phyloP scores from a whole-genome alignment of 257 asterid genomes.

The Capsicum baccatum region DNA sequence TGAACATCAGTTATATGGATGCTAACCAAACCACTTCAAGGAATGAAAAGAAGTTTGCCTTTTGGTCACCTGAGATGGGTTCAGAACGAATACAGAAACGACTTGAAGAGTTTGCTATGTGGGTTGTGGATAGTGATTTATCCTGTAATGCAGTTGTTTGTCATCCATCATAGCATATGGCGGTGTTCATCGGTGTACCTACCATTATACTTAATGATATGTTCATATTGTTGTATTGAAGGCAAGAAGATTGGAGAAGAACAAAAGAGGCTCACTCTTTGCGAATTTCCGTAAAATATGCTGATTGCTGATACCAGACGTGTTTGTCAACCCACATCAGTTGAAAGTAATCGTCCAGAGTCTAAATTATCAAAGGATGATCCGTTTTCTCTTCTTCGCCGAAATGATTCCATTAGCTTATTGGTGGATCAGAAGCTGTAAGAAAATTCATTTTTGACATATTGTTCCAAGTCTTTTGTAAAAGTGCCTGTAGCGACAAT shows the following conservation, averaged over 20 bases:
- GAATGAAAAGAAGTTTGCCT: constrained; percentile 47
- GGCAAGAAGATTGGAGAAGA: background rate
- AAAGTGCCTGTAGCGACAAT: background rate
- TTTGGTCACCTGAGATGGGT: constrained; percentile 61
- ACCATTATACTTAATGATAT: background rate
- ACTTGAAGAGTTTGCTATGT: constrained; percentile 56
- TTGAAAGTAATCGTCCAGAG: background rate
- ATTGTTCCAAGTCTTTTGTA: background rate
- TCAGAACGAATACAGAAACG: constrained; percentile 51
- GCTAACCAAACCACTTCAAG: constrained; percentile 45
- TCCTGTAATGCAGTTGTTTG: constrained; percentile 81
- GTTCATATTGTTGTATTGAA: background rate
- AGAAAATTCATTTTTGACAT: background rate
- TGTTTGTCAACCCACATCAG: background rate
- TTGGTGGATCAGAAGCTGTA: background rate
- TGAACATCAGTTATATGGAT: constrained; percentile 41
- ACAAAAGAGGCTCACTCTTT: background rate
- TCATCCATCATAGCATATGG: constrained; percentile 55
- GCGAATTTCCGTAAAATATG: background rate
- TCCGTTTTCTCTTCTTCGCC: background rate
- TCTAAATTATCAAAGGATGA: background rate
- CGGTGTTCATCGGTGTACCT: background rate
- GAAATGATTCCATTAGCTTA: background rate
- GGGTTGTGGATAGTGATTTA: constrained; percentile 74
- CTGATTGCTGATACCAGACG: background rate